Percentiles rank a stretch among this genome's conserved stretches.
Conservation (phyloP, 2,329 filamentous ascomycete species). For the Xylaria polymorpha region DNA sequence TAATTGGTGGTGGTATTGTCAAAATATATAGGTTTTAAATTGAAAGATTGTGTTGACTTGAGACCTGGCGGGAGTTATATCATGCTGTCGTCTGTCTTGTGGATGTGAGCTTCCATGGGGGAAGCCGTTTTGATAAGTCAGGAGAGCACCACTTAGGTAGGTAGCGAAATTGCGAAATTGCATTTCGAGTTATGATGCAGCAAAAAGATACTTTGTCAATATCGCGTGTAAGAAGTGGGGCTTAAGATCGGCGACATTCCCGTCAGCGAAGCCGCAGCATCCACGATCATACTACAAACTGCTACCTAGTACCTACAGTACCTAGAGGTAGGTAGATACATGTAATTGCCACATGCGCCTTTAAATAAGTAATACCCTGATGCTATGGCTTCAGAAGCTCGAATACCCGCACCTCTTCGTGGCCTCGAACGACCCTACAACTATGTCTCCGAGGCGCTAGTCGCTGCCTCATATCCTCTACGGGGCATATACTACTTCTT, state of each 20-base stretch:
- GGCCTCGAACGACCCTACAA: slow-evolving; percentile 52
- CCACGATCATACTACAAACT: no score
- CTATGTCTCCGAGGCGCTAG: slow-evolving; percentile 58
- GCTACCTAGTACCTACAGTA: no score
- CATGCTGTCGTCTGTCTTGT: neutral
- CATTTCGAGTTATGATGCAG: no score
- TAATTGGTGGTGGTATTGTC: slow-evolving; percentile 11
- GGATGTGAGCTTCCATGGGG: neutral
- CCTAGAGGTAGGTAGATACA: no score
- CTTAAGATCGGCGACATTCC: no score
- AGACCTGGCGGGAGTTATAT: neutral
- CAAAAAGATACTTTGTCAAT: no score
- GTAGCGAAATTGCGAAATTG: no score
- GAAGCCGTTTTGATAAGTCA: no score
- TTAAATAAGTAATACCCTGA: neutral
- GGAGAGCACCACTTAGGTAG: no score
- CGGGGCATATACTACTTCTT: slow-evolving; percentile 86
- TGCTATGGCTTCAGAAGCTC: slow-evolving; percentile 43
- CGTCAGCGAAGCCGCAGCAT: no score
- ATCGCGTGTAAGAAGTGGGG: no score
- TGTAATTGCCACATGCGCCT: neutral
- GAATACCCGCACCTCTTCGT: slow-evolving; percentile 38
- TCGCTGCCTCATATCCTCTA: slow-evolving; percentile 66
- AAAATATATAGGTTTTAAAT: slow-evolving; percentile 4
- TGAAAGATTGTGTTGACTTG: slow-evolving; percentile 12